These are phyloP conservation scores for Anthostomella pinea DNA, from an alignment of 2,329 filamentous ascomycete species.

Conservation along the genomic window DNA sequence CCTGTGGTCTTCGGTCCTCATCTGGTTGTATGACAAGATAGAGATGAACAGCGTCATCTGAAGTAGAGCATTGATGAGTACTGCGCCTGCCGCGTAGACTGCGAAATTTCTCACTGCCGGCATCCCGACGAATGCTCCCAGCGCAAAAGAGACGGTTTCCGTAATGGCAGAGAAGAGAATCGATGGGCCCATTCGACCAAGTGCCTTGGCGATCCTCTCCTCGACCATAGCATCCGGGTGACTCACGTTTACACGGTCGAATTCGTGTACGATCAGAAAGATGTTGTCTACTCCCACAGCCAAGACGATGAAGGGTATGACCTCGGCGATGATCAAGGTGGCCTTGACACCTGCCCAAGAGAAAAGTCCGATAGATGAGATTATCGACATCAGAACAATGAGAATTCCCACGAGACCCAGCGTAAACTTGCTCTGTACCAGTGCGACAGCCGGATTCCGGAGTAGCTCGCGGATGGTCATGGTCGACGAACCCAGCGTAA, in stretches of 20 bases:
- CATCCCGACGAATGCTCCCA: conserved; percentile 95
- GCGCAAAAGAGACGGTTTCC: conserved; percentile 87
- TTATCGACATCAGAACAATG: conserved; percentile 97
- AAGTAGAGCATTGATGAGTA: conserved; percentile 94
- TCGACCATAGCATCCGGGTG: conserved; percentile 87
- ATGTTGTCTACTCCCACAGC: conserved; percentile 99
- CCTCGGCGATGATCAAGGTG: conserved; percentile 95
- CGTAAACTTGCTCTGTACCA: conserved; percentile 96
- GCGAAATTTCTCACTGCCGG: conserved; percentile 97
- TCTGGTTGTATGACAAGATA: conserved; percentile 86
- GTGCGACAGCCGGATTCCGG: conserved; percentile 74
- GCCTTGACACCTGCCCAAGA: conserved; percentile 90
- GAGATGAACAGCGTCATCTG: conserved; percentile 98
- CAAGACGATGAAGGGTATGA: conserved; percentile 95
- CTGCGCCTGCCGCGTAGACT: conserved; percentile 90
- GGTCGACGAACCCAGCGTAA: conserved; percentile 86
- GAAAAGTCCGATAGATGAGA: conserved; percentile 90
- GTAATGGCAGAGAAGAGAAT: conserved; percentile 94
- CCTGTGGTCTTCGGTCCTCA: conserved; percentile 80
- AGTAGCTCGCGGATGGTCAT: conserved; percentile 74
- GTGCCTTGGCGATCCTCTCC: conserved; percentile 77
- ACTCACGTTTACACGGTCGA: conserved; percentile 89
- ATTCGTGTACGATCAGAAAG: conserved; percentile 97
- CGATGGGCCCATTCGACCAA: conserved; percentile 96
- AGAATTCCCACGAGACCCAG: conserved; percentile 91